Conservation (phyloP, 1,284 basidiomycete species). For the Irpex sp. region DNA sequence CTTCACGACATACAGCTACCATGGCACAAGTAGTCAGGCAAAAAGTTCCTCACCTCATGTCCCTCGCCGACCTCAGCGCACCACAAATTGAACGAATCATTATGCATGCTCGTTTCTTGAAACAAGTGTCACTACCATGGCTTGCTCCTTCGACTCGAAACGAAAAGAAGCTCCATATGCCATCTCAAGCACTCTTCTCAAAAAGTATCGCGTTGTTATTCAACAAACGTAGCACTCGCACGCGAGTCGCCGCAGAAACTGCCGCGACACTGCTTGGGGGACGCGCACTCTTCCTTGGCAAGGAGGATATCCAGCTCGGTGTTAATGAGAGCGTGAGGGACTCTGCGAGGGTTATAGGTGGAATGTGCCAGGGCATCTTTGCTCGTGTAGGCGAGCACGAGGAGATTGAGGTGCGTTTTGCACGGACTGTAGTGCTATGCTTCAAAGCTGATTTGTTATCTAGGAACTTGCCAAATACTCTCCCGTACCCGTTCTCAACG, state of each 20-base stretch:
- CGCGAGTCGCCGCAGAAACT: conserved; percentile 87
- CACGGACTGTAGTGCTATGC: background rate
- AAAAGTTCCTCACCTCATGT: conserved; percentile 70
- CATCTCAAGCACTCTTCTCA: conserved; percentile 68
- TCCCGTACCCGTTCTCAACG: conserved; percentile 92
- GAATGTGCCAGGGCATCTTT: conserved; percentile 97
- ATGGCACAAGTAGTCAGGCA: background rate
- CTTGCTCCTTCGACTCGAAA: conserved; percentile 38
- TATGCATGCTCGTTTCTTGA: conserved; percentile 60
- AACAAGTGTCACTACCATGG: conserved; percentile 56
- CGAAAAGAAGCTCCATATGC: conserved; percentile 42
- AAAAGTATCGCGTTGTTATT: conserved; percentile 91
- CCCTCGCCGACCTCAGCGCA: conserved; percentile 77
- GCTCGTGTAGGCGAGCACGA: conserved; percentile 90
- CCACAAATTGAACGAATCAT: conserved; percentile 68
- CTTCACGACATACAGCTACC: conserved; percentile 22
- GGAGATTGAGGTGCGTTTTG: conserved; percentile 79
- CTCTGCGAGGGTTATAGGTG: conserved; percentile 83
- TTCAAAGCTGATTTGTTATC: background rate
- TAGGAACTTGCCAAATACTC: conserved; percentile 89
- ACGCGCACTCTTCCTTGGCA: conserved; percentile 89
- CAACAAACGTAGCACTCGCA: conserved; percentile 91
- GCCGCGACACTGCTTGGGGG: conserved; percentile 77
- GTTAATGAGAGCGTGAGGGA: conserved; percentile 92
- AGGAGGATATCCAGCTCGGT: conserved; percentile 91